Evolutionary conservation across 805 yeast species (phyloP).

Genomic region (Starmerella floris): DNA sequence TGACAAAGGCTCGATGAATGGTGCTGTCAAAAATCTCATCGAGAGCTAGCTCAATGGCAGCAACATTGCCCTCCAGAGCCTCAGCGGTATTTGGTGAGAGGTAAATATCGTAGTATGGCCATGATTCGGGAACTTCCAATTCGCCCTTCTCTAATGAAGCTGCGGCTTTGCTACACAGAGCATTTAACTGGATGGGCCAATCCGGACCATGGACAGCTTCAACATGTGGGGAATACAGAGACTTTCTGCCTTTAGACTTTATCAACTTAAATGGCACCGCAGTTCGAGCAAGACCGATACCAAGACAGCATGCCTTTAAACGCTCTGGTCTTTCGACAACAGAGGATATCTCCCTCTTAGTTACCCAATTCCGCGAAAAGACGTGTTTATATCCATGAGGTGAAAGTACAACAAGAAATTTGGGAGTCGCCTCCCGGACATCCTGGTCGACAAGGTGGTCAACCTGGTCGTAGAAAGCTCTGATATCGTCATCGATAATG

Average conservation of each 20-base stretch:
- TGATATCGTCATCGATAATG: background rate
- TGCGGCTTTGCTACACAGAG: slow-evolving; percentile 47
- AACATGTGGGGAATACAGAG: slow-evolving; percentile 47
- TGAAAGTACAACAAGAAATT: slow-evolving; percentile 38
- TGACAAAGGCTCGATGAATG: slow-evolving; percentile 42
- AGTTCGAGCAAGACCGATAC: slow-evolving; percentile 61
- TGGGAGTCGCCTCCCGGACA: background rate
- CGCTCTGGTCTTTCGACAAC: slow-evolving; percentile 79
- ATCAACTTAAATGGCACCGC: slow-evolving; percentile 36
- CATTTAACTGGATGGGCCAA: slow-evolving; percentile 51
- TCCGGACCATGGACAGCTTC: slow-evolving; percentile 55
- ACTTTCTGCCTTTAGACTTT: slow-evolving; percentile 35
- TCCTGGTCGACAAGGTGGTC: background rate
- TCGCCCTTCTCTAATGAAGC: slow-evolving; percentile 39
- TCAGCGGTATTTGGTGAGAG: slow-evolving; percentile 49
- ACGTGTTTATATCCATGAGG: slow-evolving; percentile 60
- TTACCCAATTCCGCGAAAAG: slow-evolving; percentile 65
- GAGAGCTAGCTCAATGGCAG: slow-evolving; percentile 58
- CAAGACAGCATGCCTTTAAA: slow-evolving; percentile 60
- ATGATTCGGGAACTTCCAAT: slow-evolving; percentile 63
- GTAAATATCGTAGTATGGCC: slow-evolving; percentile 79
- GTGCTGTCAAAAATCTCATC: slow-evolving; percentile 37
- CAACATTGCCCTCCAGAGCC: slow-evolving; percentile 66
- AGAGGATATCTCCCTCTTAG: slow-evolving; percentile 49
- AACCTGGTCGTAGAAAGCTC: slow-evolving; percentile 1